phyloP scores from a whole-genome alignment of 1,284 basidiomycete genomes.

The Meira nashicola region DNA sequence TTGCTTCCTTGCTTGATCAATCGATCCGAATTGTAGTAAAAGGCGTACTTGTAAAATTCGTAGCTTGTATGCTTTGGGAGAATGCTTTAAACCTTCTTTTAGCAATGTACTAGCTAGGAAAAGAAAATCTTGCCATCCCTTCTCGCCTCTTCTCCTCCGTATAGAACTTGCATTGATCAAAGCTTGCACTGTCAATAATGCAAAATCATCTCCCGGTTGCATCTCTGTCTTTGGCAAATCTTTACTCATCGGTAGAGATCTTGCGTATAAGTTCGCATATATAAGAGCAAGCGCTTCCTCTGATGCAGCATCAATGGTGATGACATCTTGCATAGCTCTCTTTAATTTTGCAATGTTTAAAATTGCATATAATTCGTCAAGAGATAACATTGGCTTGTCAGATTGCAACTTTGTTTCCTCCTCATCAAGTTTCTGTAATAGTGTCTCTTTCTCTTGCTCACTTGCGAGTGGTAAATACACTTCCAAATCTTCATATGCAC shows the following conservation, averaged over 20 bases:
- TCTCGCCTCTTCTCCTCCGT: not conserved
- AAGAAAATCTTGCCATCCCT: constrained; percentile 7
- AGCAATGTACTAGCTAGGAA: constrained; percentile 23
- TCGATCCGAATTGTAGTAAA: constrained; percentile 20
- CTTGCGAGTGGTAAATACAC: constrained; percentile 60
- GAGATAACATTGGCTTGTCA: not conserved
- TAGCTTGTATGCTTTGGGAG: constrained; percentile 37
- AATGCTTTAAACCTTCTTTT: constrained; percentile 21
- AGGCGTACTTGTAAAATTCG: constrained; percentile 32
- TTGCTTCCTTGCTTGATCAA: constrained; percentile 1
- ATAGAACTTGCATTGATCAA: constrained; percentile 59
- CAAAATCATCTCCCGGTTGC: constrained; percentile 80
- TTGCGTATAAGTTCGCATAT: constrained; percentile 63
- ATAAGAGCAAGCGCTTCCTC: constrained; percentile 31
- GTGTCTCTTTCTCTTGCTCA: not conserved
- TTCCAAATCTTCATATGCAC: constrained; percentile 76
- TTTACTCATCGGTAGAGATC: constrained; percentile 63
- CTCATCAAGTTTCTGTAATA: not conserved
- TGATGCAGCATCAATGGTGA: constrained; percentile 12
- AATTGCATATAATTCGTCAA: constrained; percentile 1
- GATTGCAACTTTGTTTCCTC: not conserved
- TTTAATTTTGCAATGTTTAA: constrained; percentile 29
- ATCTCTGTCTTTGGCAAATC: constrained; percentile 70
- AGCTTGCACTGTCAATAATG: constrained; percentile 67
- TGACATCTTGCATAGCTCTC: constrained; percentile 16